Conservation (phyloP, 208 protist genomes). For the Trypanosoma melophagium region DNA sequence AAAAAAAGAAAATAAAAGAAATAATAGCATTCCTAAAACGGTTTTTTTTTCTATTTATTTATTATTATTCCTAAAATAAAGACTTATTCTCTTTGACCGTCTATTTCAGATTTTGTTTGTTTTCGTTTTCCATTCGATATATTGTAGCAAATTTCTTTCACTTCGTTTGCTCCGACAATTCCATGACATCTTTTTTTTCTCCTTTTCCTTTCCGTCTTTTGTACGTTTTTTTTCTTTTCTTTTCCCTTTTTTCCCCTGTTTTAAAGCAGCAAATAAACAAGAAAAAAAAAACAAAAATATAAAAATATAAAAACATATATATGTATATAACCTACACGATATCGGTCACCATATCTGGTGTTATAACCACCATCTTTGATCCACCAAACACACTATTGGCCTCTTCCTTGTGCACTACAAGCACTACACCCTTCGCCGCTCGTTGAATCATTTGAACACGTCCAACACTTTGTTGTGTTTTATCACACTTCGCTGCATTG, state of each 20-base stretch:
- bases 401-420: constrained; percentile 16
- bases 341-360: constrained; percentile 22
- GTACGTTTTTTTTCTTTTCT: background rate
- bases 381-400: constrained; percentile 15
- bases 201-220: background rate
- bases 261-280: no score
- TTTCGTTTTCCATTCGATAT: background rate
- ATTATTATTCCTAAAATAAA: background rate
- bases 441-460: constrained; percentile 12
- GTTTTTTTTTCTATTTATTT: constrained; percentile 11
- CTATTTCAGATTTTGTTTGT: background rate
- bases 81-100: background rate
- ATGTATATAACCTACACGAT: constrained; percentile 12
- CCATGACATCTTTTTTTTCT: no score
- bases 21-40: background rate
- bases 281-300: constrained; percentile 4
- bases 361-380: constrained; percentile 18
- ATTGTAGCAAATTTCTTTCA: no score
- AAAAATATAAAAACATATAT: constrained; percentile 6
- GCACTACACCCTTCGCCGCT: constrained; percentile 10
- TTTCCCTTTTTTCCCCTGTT: constrained; percentile 3
- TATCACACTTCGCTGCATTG: background rate
- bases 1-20: constrained; percentile 7
- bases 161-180: no score
- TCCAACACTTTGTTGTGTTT: background rate